Base-by-base conservation (phyloP, 2,329 filamentous ascomycete genomes). In the Aspergillus pseudoglaucus region DNA sequence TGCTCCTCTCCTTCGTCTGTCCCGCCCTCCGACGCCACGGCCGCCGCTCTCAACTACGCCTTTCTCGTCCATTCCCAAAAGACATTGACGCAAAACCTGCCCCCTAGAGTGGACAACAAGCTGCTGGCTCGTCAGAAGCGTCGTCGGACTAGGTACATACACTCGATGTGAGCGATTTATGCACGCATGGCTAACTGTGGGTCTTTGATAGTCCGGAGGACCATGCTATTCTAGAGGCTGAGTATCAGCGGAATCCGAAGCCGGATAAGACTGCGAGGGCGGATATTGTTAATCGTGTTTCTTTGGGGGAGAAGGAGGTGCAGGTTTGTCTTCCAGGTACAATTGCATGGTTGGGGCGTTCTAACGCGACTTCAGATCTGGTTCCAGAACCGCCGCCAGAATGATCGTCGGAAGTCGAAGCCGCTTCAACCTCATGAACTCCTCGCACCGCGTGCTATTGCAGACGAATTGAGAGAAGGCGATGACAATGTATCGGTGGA, bases 301-400 rank as follows among this genome's bases (percentile, higher is more conserved):
- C 88, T 20, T 78, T 97, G 54, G 91, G 88, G 57, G 90, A 96
- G 73, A 96, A 95, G 69, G 90, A 96, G 75, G 89, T 96, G 33
- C 91, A 96, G 83, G 91, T 95, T 74, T 69, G 84, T 47, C 49
- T 53, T 51, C 47, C 44, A 44, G 55, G 52, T 48, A 30, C 23
- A 10, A 22, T 18, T 20, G 10, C 33, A 35, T 17, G 33, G n/a
- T n/a, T n/a, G 15, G 33, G 56, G 15, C 43, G 18, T 47, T 57
- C 60, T 68, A 62, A 70, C 3, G 37, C 35, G 42, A 53, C 45
- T 47, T 40, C 52, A 96, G 91, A 95, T 96, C 59, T 97, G 91
- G 91, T 96, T 96, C 71, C 91, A 96, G 64, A 96, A 96, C 63
- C 83, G 90, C 62, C 81, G 91, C 56, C 91, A 97, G 68, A 95